phyloP scores from a whole-genome alignment of 768 basidiomycete genomes.

The Mycena capillaripes region DNA sequence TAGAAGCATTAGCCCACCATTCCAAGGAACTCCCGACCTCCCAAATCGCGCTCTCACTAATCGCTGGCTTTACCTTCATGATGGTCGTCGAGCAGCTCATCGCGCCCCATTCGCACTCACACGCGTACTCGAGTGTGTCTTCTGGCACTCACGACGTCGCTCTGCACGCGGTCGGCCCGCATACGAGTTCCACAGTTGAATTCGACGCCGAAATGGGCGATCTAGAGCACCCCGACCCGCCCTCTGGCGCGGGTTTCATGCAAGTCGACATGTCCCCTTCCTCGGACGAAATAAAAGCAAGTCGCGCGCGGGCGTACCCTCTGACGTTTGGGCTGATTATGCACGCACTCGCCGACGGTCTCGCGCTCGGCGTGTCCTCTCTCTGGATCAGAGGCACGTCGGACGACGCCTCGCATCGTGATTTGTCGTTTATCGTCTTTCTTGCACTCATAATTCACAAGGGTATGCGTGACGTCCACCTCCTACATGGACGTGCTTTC shows the following conservation, averaged over 20 bases:
- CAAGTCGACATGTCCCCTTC: constrained; percentile 37
- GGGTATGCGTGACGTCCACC: constrained; percentile 56
- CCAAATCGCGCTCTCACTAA: constrained; percentile 72
- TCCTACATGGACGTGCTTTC: too few relatives aligned
- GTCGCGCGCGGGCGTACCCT: constrained; percentile 66
- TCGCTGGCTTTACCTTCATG: constrained; percentile 75
- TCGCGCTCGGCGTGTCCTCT: constrained; percentile 88
- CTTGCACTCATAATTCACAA: constrained; percentile 94
- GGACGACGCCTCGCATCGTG: constrained; percentile 50
- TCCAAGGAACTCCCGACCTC: constrained; percentile 60
- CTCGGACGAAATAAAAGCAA: constrained; percentile 38
- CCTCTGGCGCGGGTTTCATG: constrained; percentile 38
- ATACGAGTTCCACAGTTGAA: constrained; percentile 52
- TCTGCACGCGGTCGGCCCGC: constrained; percentile 42
- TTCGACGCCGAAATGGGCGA: constrained; percentile 78
- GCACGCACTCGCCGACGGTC: constrained; percentile 93
- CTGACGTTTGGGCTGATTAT: constrained; percentile 89
- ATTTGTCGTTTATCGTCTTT: constrained; percentile 88
- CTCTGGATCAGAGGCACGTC: constrained; percentile 45
- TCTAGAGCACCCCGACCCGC: constrained; percentile 53
- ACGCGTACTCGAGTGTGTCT: constrained; percentile 35
- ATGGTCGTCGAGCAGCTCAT: constrained; percentile 77
- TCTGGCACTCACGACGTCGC: constrained; percentile 46
- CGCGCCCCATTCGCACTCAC: constrained; percentile 63
- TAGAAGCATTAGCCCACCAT: constrained; percentile 68